phyloP scores from a whole-genome alignment of 2,329 filamentous ascomycete species.

The Cercospora sp. region DNA sequence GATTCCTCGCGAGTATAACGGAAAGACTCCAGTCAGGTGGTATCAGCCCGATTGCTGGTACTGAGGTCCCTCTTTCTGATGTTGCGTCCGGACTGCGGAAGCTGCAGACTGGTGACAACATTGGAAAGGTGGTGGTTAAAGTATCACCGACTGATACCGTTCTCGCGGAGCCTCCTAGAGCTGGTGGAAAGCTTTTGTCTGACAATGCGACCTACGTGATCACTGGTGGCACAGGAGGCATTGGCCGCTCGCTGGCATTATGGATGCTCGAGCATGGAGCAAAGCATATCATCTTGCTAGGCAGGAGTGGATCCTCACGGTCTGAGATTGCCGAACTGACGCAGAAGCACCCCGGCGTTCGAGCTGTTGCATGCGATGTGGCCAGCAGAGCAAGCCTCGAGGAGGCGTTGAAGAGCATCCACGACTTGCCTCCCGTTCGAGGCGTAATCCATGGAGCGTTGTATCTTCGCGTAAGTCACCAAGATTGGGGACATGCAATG shows the following conservation, averaged over 20 bases:
- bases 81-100: background rate
- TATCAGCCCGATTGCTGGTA: background rate
- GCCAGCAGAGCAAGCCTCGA: background rate
- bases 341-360: background rate
- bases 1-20: background rate
- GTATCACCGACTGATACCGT: background rate
- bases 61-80: constrained; percentile 5
- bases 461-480: background rate
- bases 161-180: background rate
- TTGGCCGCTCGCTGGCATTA: constrained; percentile 12
- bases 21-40: background rate
- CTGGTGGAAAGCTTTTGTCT: background rate
- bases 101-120: constrained; percentile 11
- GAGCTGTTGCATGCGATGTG: background rate
- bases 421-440: background rate
- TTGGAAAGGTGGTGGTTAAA: constrained; percentile 16
- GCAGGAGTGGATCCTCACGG: background rate
- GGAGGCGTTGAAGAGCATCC: background rate
- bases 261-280: constrained; percentile 21
- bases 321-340: background rate
- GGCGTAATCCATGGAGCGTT: constrained; percentile 8
- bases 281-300: constrained; percentile 7
- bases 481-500: background rate
- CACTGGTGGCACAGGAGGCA: constrained; percentile 16
- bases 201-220: constrained; percentile 18